Percentiles rank a stretch among this genome's conserved stretches.
Conservation (phyloP, 352 stramenopile genomes). For the Phytophthora megakarya region DNA sequence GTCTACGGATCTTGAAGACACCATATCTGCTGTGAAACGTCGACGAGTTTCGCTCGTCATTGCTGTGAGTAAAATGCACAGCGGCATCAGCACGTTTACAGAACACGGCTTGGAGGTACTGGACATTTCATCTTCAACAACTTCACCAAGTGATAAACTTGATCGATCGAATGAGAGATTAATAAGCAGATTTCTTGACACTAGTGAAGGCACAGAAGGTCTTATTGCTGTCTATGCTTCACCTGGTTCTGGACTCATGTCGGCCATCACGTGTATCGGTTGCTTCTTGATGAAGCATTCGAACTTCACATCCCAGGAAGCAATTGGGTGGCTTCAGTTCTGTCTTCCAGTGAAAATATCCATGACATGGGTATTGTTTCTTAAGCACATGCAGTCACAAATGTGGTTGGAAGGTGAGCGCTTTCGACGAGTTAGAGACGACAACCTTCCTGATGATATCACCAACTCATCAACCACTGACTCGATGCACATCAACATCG, state of each 20-base stretch:
- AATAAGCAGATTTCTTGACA: conserved; percentile 84
- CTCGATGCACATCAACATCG: conserved; percentile 60
- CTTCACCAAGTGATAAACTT: neutral
- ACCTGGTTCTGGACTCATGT: conserved; percentile 21
- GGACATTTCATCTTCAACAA: conserved; percentile 21
- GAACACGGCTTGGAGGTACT: conserved; percentile 20
- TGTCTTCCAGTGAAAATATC: conserved; percentile 90
- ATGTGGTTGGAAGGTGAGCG: conserved; percentile 72
- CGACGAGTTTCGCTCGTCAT: conserved; percentile 34
- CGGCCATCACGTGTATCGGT: conserved; percentile 95
- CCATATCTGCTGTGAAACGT: conserved; percentile 27
- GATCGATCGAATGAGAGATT: conserved; percentile 56
- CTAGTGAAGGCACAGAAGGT: conserved; percentile 78
- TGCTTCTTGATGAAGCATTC: conserved; percentile 99
- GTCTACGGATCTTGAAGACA: neutral
- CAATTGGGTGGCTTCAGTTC: conserved; percentile 95
- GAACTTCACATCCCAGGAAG: conserved; percentile 93
- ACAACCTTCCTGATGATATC: conserved; percentile 9
- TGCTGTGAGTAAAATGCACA: conserved; percentile 15
- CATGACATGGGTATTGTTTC: conserved; percentile 86
- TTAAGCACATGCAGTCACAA: conserved; percentile 84
- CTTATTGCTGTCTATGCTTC: conserved; percentile 84
- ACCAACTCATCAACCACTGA: conserved; percentile 8
- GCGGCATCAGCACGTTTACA: conserved; percentile 13
- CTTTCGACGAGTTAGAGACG: conserved; percentile 35